These are phyloP conservation scores for Calonectria henricotiae DNA, from an alignment of 2,329 filamentous ascomycete genomes.

Conservation along the genomic window DNA sequence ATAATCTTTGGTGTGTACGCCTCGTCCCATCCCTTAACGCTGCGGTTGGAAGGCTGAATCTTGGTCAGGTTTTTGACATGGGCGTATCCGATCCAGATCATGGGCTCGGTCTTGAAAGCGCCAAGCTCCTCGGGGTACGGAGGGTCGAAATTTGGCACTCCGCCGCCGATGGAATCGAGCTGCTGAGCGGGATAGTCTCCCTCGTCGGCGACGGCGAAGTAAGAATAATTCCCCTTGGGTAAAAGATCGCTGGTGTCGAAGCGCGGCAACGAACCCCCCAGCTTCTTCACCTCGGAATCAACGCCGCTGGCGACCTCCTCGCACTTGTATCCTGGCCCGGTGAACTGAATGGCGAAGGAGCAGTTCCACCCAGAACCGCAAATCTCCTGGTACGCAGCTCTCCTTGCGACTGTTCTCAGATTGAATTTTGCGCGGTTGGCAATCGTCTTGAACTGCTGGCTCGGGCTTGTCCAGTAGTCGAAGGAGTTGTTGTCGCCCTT, in stretches of 20 bases:
- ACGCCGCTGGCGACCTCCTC: slow-evolving; percentile 40
- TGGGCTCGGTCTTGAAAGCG: slow-evolving; percentile 47
- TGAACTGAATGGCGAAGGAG: slow-evolving; percentile 46
- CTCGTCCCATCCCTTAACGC: slow-evolving; percentile 41
- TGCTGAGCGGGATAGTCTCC: slow-evolving; percentile 48
- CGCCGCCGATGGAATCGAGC: slow-evolving; percentile 29
- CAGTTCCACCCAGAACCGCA: slow-evolving; percentile 51
- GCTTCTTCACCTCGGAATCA: slow-evolving; percentile 37
- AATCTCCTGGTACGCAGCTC: slow-evolving; percentile 41
- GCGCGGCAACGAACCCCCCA: slow-evolving; percentile 42
- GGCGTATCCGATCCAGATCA: slow-evolving; percentile 51
- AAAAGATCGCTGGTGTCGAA: slow-evolving; percentile 45
- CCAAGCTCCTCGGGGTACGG: slow-evolving; percentile 48
- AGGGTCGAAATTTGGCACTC: slow-evolving; percentile 36
- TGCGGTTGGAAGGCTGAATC: slow-evolving; percentile 38
- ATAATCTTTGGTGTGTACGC: slow-evolving; percentile 51
- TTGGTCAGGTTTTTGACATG: slow-evolving; percentile 44
- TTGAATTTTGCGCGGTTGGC: slow-evolving; percentile 45
- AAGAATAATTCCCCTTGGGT: slow-evolving; percentile 46
- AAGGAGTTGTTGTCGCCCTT: slow-evolving; percentile 41
- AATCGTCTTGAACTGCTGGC: slow-evolving; percentile 43
- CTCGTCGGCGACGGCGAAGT: slow-evolving; percentile 42
- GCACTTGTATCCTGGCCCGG: slow-evolving; percentile 48
- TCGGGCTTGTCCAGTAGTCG: slow-evolving; percentile 47
- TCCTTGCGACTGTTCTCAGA: slow-evolving; percentile 43